Evolutionary conservation across 2,329 filamentous ascomycete species (phyloP).

Genomic region (Alternaria panax): DNA sequence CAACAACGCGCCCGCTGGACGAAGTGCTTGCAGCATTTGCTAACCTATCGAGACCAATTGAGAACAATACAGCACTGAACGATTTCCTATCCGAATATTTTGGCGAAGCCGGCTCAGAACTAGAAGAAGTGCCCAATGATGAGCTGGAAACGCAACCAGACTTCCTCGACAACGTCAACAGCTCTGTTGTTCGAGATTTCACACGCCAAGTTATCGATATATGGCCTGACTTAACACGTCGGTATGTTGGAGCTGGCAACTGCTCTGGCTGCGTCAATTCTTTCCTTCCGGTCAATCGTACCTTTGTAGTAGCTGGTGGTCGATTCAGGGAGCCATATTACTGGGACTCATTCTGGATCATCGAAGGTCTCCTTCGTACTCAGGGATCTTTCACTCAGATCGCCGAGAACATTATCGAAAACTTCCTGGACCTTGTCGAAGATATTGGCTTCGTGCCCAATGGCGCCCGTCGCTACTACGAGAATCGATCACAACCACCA

Average conservation of each 20-base stretch:
- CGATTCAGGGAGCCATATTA: constrained; percentile 75
- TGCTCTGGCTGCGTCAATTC: constrained; percentile 69
- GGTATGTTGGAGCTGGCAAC: constrained; percentile 57
- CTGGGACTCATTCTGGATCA: constrained; percentile 75
- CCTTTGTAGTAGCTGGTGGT: constrained; percentile 75
- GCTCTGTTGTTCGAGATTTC: constrained; percentile 67
- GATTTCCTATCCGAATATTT: constrained; percentile 70
- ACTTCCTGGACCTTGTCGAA: constrained; percentile 72
- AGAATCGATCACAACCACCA: constrained; percentile 73
- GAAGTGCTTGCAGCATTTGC: constrained; percentile 69
- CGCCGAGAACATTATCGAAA: constrained; percentile 72
- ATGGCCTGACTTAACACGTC: constrained; percentile 72
- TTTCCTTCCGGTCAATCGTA: constrained; percentile 71
- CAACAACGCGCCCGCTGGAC: constrained; percentile 65
- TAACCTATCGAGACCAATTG: constrained; percentile 66
- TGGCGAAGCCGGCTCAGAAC: constrained; percentile 68
- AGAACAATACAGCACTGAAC: constrained; percentile 68
- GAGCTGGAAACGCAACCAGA: constrained; percentile 64
- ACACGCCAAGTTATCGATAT: constrained; percentile 70
- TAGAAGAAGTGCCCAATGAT: constrained; percentile 61
- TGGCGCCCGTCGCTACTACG: constrained; percentile 71
- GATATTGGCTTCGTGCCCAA: constrained; percentile 72
- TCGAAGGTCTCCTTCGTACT: constrained; percentile 70
- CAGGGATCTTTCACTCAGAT: constrained; percentile 69
- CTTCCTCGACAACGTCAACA: constrained; percentile 65